A percentile compares a stretch with the other conserved stretches of the same genome.
Evolutionary conservation across 2,329 filamentous ascomycete species (phyloP).

Genomic region (Stachybotrys echinatus): DNA sequence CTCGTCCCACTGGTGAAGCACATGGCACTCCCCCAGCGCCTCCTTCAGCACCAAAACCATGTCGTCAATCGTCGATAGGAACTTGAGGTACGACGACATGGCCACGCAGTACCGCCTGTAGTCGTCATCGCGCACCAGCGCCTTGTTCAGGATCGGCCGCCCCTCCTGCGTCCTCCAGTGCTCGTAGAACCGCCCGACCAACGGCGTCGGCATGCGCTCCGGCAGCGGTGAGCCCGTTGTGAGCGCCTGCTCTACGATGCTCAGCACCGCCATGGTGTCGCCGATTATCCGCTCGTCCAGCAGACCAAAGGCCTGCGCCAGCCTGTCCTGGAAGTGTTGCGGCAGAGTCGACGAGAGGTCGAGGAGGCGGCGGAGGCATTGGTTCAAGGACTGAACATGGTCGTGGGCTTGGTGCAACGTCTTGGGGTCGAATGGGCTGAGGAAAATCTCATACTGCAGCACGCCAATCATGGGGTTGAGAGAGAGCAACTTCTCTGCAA

Average conservation of each 20-base stretch:
- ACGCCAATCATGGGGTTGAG: constrained; percentile 18
- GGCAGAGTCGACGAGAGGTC: constrained; percentile 30
- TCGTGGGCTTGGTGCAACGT: constrained; percentile 21
- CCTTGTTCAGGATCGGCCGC: constrained; percentile 21
- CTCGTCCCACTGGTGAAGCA: constrained; percentile 23
- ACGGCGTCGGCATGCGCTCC: constrained; percentile 39
- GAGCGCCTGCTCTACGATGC: constrained; percentile 39
- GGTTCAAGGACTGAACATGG: constrained; percentile 26
- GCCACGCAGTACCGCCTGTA: constrained; percentile 42
- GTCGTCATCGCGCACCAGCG: constrained; percentile 31
- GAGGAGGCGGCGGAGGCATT: constrained; percentile 23
- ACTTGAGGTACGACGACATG: constrained; percentile 36
- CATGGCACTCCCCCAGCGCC: constrained; percentile 34
- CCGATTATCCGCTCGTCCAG: constrained; percentile 38
- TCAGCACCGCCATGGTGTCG: constrained; percentile 44
- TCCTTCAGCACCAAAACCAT: constrained; percentile 37
- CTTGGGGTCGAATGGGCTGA: constrained; percentile 22
- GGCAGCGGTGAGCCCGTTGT: constrained; percentile 42
- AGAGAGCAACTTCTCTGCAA: constrained; percentile 19
- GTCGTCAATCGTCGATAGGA: constrained; percentile 37
- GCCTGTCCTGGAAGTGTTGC: constrained; percentile 29
- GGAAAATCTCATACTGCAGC: constrained; percentile 23
- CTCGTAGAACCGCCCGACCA: constrained; percentile 31
- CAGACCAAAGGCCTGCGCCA: constrained; percentile 31
- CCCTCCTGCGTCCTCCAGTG: constrained; percentile 12